Conservation (phyloP, 1,139 yeast genomes). For the Protomyces gravidus region DNA sequence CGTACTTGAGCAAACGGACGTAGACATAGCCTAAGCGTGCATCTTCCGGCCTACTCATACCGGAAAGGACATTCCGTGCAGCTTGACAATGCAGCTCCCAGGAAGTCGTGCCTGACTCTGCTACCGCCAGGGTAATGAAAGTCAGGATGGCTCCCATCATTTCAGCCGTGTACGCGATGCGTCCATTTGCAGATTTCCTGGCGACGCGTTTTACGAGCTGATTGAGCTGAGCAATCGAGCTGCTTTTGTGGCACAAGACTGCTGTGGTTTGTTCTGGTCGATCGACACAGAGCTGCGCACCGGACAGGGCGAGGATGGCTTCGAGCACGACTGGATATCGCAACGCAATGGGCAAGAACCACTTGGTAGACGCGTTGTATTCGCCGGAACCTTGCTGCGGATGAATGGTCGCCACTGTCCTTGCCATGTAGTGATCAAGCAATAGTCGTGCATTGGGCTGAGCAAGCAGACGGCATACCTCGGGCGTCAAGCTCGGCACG, state of each 20-base stretch:
- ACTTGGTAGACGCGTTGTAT: slow-evolving; percentile 2
- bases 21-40: slow-evolving; percentile 4
- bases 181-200: background rate
- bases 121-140: slow-evolving; percentile 13
- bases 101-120: slow-evolving; percentile 14
- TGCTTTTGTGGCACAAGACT: slow-evolving; percentile 7
- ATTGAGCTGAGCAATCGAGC: slow-evolving; percentile 12
- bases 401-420: slow-evolving; percentile 16
- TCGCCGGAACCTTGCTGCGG: slow-evolving; percentile 4
- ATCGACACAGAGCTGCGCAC: slow-evolving; percentile 11
- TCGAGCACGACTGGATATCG: slow-evolving; percentile 16
- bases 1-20: slow-evolving; percentile 15
- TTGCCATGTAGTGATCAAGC: slow-evolving; percentile 8
- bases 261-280: slow-evolving; percentile 4
- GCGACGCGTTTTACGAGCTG: slow-evolving; percentile 8
- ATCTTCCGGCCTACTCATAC: background rate
- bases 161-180: background rate
- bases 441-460: slow-evolving; percentile 9
- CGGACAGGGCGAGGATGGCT: slow-evolving; percentile 15
- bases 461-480: background rate
- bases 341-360: slow-evolving; percentile 12
- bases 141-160: slow-evolving; percentile 9
- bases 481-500: background rate
- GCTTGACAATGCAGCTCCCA: slow-evolving; percentile 26
- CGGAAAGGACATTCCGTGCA: slow-evolving; percentile 2